Base-by-base conservation (phyloP, 2,329 filamentous ascomycete genomes). In the Sporothrix humicola region DNA sequence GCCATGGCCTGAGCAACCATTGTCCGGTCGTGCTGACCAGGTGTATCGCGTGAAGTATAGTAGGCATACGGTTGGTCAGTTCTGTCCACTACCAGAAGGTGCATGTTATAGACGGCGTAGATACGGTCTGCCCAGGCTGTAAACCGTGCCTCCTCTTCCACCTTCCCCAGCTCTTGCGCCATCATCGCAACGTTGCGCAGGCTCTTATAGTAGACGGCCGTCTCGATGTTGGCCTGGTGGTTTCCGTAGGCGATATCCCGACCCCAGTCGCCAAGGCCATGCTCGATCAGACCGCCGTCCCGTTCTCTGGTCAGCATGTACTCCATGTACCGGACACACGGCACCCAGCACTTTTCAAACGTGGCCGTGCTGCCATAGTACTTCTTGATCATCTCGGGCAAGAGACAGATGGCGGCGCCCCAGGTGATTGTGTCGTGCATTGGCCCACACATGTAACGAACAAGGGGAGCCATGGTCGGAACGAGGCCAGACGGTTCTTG, bases 161-260 rank as follows among this genome's bases (percentile, higher is more conserved):
- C 52, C n/a, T 17, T 17, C 17, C 52, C 52, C 52, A 9, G 52
- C 17, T 20, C 52, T 54, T 20, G 17, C n/a, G 52, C n/a, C 52
- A n/a, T 54, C 52, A 54, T 20, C 13, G 52, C 52, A 17, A 54
- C 52, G 9, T 54, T 54, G 52, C 52, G 17, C 17, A 54, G 52
- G 9, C 52, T 20, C 52, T 54, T 54, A n/a, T 54, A 54, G 20
- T 54, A 54, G 52, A 54, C n/a, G 52, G 52, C 52, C 52, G 52
- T 54, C 20, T 54, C 52, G n/a, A 54, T 54, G 52, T 54, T 54
- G 52, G 52, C 52, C 52, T 54, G 52, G 52, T 54, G 52, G 52
- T 54, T 20, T 7, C 52, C 52, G 20, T 20, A 54, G 7, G 52
- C 52, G 6, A 54, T 20, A 20, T 54, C 52, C 3, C 52, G 52